Base-by-base conservation (phyloP, 768 basidiomycete genomes). In the Mycena albidolilacea region DNA sequence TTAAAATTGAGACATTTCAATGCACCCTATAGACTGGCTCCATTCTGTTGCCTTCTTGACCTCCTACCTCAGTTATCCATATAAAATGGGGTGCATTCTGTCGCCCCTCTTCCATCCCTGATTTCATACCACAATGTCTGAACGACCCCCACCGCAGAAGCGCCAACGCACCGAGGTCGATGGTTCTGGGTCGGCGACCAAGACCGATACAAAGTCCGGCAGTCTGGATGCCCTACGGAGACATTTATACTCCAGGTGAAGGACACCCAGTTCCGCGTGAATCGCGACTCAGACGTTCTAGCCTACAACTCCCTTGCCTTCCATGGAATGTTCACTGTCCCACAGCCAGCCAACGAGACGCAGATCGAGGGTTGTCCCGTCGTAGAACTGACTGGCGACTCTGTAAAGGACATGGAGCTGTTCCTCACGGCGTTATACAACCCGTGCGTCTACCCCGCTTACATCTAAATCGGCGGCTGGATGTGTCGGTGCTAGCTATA, bases 141-240 rank as follows among this genome's bases (percentile, higher is more conserved):
- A 61, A n/a, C 41, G 41, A 23, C 3, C 59, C 14, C 41, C 59
- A 6, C 39, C 59, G 5, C n/a, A 21, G 10, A 61, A 61, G 21
- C n/a, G 59, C 7, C 59, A n/a, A 23, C 41, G 59, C 21, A 61
- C 59, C n/a, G 59, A 61, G n/a, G 12, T 41, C 11, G 59, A 61
- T 30, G 30, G 30, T 19, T 14, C 59, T 60, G 59, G 2, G 3
- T 6, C 59, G 19, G 8, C 8, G 12, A 14, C 23, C 37, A 30
- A 30, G 30, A 8, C 3, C 21, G 44, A 43, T 21, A 44, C 14
- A 8, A 30, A 30, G 44, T 70, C 62, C 54, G 44, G 19, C 10
- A 50, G 48, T 71, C 63, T 71, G 70, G 70, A 71, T 64, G 70
- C 3, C 38, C 6, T 65, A 65, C 23, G 70, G 70, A 57, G 70